Percentiles rank a stretch among this genome's conserved stretches.
These are phyloP conservation scores for Claviceps maximensis DNA, from an alignment of 2,329 filamentous ascomycete genomes.

Conservation along the genomic window DNA sequence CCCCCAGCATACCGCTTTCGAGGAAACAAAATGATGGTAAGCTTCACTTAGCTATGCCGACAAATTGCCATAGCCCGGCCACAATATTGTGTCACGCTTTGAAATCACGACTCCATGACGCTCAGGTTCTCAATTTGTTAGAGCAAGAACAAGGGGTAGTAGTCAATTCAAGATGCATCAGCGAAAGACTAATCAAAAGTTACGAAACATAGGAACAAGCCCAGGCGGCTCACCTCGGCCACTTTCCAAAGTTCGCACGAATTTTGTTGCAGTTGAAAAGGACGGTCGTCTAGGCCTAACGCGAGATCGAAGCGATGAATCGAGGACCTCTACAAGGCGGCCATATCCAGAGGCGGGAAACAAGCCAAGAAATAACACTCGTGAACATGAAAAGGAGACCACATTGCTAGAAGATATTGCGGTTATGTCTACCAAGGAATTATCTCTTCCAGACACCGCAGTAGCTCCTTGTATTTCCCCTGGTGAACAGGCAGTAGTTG, in stretches of 20 bases:
- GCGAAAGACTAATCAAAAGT: conserved; percentile 12
- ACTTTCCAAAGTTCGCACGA: conserved; percentile 62
- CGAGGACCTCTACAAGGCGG: conserved; percentile 23
- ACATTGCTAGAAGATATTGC: conserved; percentile 14
- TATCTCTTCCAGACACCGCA: not conserved
- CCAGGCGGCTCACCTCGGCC: conserved; percentile 44
- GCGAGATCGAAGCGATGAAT: conserved; percentile 24
- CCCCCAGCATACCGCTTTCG: conserved; percentile 38
- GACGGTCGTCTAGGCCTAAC: conserved; percentile 43
- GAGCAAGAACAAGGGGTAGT: not conserved
- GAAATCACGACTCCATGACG: too few species aligned
- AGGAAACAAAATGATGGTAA: conserved; percentile 9
- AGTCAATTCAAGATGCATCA: not conserved
- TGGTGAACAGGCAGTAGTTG: not conserved
- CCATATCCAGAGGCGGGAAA: conserved; percentile 22
- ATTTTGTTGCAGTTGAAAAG: conserved; percentile 61
- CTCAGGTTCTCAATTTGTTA: not conserved
- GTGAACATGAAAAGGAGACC: conserved; percentile 23
- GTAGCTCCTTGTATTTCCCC: not conserved
- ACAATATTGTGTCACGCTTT: not conserved
- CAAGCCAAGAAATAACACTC: conserved; percentile 18
- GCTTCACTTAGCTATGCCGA: not conserved
- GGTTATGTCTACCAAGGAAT: conserved; percentile 1
- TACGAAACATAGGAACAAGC: conserved; percentile 16
- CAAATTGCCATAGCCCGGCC: not conserved